Evolutionary conservation across 176 grass and related monocot species (phyloP).

Genomic region (Avena atlantica): DNA sequence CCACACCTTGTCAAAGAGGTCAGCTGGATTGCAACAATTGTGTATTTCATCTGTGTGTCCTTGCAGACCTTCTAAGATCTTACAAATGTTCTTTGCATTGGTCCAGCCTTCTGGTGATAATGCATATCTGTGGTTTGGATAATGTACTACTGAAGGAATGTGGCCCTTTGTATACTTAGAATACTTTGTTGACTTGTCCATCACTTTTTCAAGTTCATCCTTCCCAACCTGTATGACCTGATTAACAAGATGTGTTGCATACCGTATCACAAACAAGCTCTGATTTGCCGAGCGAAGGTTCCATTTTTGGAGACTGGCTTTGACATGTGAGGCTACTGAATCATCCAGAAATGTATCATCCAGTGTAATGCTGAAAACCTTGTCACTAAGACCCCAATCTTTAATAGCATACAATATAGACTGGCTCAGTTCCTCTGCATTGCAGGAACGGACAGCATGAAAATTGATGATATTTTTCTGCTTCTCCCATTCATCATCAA

Average conservation of each 20-base stretch:
- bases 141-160: conserved; percentile 21
- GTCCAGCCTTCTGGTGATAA: neutral
- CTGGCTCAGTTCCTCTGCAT: conserved; percentile 20
- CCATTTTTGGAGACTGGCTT: conserved; percentile 20
- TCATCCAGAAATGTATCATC: conserved; percentile 41
- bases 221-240: conserved; percentile 24
- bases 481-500: conserved; percentile 36
- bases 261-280: conserved; percentile 10
- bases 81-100: conserved; percentile 3
- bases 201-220: conserved; percentile 12
- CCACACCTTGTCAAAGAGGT: conserved; percentile 23
- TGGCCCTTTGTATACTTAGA: conserved; percentile 7
- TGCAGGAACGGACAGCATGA: conserved; percentile 1
- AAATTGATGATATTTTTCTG: conserved; percentile 34
- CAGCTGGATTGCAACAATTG: conserved; percentile 15
- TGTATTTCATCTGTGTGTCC: conserved; percentile 10
- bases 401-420: conserved; percentile 34
- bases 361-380: conserved; percentile 45
- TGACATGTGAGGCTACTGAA: conserved; percentile 37
- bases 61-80: conserved; percentile 9
- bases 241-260: conserved; percentile 13
- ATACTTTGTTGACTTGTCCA: conserved; percentile 21
- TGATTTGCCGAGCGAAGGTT: conserved; percentile 5
- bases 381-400: conserved; percentile 38
- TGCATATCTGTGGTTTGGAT: conserved; percentile 20